These are phyloP conservation scores for Fusarium tjaetaba DNA, from an alignment of 2,329 filamentous ascomycete species.

Conservation along the genomic window DNA sequence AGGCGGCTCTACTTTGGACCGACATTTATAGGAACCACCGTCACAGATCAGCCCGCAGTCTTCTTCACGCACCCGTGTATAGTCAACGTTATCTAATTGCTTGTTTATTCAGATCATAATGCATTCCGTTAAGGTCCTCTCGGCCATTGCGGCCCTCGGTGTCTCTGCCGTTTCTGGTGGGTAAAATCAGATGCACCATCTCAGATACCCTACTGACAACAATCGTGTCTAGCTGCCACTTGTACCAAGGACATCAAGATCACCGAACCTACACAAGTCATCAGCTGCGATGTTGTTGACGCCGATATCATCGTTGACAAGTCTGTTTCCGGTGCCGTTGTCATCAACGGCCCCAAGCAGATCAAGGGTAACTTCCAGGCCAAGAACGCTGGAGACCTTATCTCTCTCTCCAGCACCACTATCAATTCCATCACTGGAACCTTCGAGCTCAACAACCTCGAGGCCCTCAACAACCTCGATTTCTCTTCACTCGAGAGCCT, in stretches of 20 bases:
- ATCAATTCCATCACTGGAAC: constrained; percentile 73
- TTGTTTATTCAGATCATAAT: constrained; percentile 52
- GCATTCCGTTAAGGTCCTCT: constrained; percentile 57
- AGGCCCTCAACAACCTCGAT: constrained; percentile 72
- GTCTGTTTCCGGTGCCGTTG: constrained; percentile 65
- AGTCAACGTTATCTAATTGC: constrained; percentile 28
- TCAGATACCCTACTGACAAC: not conserved
- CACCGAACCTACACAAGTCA: constrained; percentile 67
- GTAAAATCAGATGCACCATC: constrained; percentile 17
- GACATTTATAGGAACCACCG: constrained; percentile 23
- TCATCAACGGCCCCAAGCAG: constrained; percentile 67
- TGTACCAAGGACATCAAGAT: constrained; percentile 68
- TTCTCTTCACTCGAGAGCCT: constrained; percentile 74
- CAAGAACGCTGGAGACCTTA: constrained; percentile 69
- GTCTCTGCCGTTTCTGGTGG: constrained; percentile 56
- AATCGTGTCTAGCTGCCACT: constrained; percentile 43
- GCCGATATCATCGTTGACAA: constrained; percentile 74
- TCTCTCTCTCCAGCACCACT: constrained; percentile 67
- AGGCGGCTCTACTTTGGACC: constrained; percentile 14
- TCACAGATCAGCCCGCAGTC: not conserved
- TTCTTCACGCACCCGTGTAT: not conserved
- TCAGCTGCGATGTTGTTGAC: constrained; percentile 75
- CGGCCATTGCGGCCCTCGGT: constrained; percentile 57
- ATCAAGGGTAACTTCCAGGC: constrained; percentile 68
- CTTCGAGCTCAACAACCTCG: constrained; percentile 77